Percentiles rank a stretch among this genome's conserved stretches.
Conservation (phyloP, 352 stramenopile genomes). For the Pythium apleroticum region DNA sequence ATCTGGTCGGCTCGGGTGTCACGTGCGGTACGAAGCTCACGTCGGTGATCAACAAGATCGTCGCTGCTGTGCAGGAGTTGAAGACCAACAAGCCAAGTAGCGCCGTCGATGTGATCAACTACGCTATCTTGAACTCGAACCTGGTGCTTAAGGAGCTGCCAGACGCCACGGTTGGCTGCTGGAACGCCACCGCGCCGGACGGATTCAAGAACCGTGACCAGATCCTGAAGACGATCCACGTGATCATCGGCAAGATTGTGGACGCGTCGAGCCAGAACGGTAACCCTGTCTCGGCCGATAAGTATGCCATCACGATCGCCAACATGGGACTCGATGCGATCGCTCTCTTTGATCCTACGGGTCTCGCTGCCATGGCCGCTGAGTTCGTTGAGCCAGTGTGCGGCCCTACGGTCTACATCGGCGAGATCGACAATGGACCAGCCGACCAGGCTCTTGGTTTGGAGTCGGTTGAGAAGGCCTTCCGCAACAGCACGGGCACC, state of each 20-base stretch:
- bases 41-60: constrained; percentile 45
- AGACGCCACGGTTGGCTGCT: constrained; percentile 41
- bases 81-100: constrained; percentile 32
- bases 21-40: constrained; percentile 53
- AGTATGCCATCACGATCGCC: constrained; percentile 44
- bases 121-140: constrained; percentile 37
- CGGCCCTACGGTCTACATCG: constrained; percentile 43
- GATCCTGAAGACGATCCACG: constrained; percentile 40
- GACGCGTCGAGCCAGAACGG: constrained; percentile 39
- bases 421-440: constrained; percentile 48
- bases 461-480: constrained; percentile 39
- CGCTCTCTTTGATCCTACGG: constrained; percentile 44
- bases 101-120: constrained; percentile 42
- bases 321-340: constrained; percentile 45
- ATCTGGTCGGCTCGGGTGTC: constrained; percentile 36
- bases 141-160: constrained; percentile 52
- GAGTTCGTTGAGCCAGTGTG: constrained; percentile 61
- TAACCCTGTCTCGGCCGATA: constrained; percentile 29
- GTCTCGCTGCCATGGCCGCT: constrained; percentile 39
- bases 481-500: constrained; percentile 37
- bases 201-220: constrained; percentile 33
- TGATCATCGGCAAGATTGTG: constrained; percentile 50
- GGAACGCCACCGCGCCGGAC: constrained; percentile 13
- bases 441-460: constrained; percentile 46
- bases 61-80: constrained; percentile 42